Evolutionary conservation across 1,139 yeast species (phyloP).

Genomic region (Taphrina sp.): DNA sequence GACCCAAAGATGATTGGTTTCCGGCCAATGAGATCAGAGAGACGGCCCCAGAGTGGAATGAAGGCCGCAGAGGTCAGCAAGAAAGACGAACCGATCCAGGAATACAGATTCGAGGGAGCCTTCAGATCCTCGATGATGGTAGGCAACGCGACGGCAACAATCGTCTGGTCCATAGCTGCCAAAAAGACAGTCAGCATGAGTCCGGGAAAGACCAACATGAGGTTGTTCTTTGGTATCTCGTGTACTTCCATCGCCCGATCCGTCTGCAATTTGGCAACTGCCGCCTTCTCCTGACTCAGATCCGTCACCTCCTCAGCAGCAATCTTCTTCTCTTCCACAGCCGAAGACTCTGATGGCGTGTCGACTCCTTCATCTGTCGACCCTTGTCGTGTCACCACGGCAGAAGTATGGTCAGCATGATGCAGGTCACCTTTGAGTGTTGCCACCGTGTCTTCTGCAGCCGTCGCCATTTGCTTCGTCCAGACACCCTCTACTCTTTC

Average conservation of each 20-base stretch:
- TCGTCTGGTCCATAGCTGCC: slow-evolving; percentile 67
- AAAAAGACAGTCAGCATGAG: slow-evolving; percentile 56
- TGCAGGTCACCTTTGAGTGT: too few relatives aligned
- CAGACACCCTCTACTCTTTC: too few relatives aligned
- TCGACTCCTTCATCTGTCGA: too few relatives aligned
- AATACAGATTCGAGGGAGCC: slow-evolving; percentile 53
- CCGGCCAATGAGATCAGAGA: slow-evolving; percentile 62
- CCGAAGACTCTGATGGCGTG: too few relatives aligned
- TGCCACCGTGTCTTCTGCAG: background rate
- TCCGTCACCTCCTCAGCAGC: too few relatives aligned
- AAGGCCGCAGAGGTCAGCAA: slow-evolving; percentile 60
- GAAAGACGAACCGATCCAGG: slow-evolving; percentile 50
- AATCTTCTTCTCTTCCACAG: too few relatives aligned
- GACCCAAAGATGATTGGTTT: slow-evolving; percentile 54
- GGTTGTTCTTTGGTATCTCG: slow-evolving; percentile 33
- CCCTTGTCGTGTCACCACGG: too few relatives aligned
- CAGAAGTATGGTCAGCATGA: too few relatives aligned
- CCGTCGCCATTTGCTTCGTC: background rate
- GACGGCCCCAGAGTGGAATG: slow-evolving; percentile 60
- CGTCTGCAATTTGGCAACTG: slow-evolving; percentile 1
- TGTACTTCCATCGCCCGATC: slow-evolving; percentile 1
- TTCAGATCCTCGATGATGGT: slow-evolving; percentile 57
- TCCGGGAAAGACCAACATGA: slow-evolving; percentile 47
- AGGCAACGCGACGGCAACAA: slow-evolving; percentile 59
- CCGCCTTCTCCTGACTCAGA: slow-evolving; percentile 13